These are phyloP conservation scores for Marsdenia floribunda DNA, from an alignment of 257 asterid genomes.

Conservation along the genomic window DNA sequence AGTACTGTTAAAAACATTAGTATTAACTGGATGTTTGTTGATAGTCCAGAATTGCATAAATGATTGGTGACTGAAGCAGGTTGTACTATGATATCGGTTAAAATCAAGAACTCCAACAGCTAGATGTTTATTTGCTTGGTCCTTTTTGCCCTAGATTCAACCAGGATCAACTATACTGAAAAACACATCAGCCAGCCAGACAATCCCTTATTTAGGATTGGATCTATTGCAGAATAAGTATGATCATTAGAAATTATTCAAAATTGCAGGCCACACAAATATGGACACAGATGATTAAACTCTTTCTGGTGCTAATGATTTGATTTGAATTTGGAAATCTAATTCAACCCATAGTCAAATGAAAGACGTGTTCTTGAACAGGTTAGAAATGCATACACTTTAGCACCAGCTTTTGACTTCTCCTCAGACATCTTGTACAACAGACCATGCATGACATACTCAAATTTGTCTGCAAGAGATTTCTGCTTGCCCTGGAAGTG, in stretches of 20 bases:
- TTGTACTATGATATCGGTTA: background rate
- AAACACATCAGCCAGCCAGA: background rate
- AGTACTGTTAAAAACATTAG: background rate
- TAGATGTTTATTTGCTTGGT: background rate
- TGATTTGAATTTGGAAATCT: background rate
- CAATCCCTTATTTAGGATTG: background rate
- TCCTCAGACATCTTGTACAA: constrained; percentile 69
- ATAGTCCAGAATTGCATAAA: background rate
- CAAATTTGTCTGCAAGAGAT: constrained; percentile 87
- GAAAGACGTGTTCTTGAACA: background rate
- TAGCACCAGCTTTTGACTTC: constrained; percentile 25
- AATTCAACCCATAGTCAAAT: background rate
- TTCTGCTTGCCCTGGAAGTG: constrained; percentile 46
- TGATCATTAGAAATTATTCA: background rate
- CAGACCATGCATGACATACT: constrained; percentile 88
- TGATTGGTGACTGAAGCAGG: background rate
- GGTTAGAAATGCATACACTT: constrained; percentile 48
- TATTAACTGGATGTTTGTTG: background rate
- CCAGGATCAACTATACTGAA: background rate
- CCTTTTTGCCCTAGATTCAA: background rate
- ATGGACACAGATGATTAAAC: background rate
- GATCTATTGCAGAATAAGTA: background rate
- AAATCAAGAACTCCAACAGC: background rate
- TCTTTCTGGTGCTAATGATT: background rate
- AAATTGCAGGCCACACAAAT: background rate